These are phyloP conservation scores for Exophiala alcalophila DNA, from an alignment of 2,329 filamentous ascomycete genomes.

Conservation along the genomic window DNA sequence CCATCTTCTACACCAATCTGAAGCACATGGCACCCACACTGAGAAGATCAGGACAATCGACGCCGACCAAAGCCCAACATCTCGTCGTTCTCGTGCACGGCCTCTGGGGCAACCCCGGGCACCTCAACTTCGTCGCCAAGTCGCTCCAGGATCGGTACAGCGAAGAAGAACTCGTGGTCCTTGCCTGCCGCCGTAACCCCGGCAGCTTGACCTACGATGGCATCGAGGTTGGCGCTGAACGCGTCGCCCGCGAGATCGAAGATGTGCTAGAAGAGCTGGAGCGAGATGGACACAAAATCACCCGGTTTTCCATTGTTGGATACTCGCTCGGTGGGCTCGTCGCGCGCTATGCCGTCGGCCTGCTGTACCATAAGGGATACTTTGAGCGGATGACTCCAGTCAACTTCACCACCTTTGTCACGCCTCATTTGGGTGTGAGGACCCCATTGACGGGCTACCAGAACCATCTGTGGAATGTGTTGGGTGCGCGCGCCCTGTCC, in stretches of 20 bases:
- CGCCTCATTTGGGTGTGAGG: conserved; percentile 75
- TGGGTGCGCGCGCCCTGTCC: conserved; percentile 77
- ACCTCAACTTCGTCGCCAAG: conserved; percentile 54
- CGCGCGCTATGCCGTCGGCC: conserved; percentile 78
- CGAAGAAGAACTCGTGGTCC: conserved; percentile 53
- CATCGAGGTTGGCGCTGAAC: conserved; percentile 66
- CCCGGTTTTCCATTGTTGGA: conserved; percentile 79
- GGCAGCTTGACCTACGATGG: conserved; percentile 63
- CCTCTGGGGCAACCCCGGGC: conserved; percentile 56
- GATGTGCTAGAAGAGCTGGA: conserved; percentile 54
- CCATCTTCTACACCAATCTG: conserved; percentile 26
- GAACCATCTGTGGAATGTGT: conserved; percentile 72
- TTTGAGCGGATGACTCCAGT: conserved; percentile 77
- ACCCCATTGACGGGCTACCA: conserved; percentile 65
- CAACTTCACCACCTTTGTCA: conserved; percentile 93
- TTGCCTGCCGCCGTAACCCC: conserved; percentile 55
- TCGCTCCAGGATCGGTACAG: conserved; percentile 51
- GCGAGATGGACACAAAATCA: conserved; percentile 65
- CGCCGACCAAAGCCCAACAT: conserved; percentile 44
- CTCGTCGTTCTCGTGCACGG: conserved; percentile 62
- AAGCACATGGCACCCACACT: conserved; percentile 26
- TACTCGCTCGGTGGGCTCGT: conserved; percentile 89
- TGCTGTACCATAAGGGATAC: conserved; percentile 76
- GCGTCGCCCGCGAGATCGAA: conserved; percentile 63
- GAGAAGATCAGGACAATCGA: conserved; percentile 21